phyloP scores from a whole-genome alignment of 139 green algal species.

The Pseudopediastrum boryanum region DNA sequence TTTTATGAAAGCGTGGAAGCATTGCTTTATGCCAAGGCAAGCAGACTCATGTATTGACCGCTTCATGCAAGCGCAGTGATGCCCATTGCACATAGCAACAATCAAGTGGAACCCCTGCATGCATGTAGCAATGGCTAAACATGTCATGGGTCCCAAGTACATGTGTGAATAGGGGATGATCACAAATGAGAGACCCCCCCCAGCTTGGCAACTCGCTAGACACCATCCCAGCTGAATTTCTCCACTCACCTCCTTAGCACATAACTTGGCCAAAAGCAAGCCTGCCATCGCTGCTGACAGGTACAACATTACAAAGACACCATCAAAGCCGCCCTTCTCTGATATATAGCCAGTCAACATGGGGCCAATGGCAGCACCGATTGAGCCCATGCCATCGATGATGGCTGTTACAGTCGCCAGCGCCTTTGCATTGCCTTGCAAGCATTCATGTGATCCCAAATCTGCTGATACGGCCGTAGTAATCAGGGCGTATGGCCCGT shows the following conservation, averaged over 20 bases:
- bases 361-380: constrained; percentile 92
- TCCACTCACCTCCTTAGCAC: constrained; percentile 33
- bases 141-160: no score
- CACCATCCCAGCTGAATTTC: neutral
- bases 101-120: no score
- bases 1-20: no score
- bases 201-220: neutral
- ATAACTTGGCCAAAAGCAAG: constrained; percentile 58
- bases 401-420: constrained; percentile 97
- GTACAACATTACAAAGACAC: constrained; percentile 93
- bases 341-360: constrained; percentile 89
- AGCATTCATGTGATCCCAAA: constrained; percentile 88
- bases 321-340: constrained; percentile 77
- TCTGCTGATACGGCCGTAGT: constrained; percentile 95
- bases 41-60: no score
- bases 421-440: constrained; percentile 87
- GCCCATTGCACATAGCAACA: no score
- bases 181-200: no score
- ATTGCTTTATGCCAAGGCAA: no score
- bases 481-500: constrained; percentile 97
- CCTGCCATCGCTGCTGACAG: constrained; percentile 59
- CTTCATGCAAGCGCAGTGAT: no score
- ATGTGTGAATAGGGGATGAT: no score
- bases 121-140: no score
- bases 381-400: constrained; percentile 94